Evolutionary conservation across 2,329 filamentous ascomycete species (phyloP).

Genomic region (Colletotrichum sojae): DNA sequence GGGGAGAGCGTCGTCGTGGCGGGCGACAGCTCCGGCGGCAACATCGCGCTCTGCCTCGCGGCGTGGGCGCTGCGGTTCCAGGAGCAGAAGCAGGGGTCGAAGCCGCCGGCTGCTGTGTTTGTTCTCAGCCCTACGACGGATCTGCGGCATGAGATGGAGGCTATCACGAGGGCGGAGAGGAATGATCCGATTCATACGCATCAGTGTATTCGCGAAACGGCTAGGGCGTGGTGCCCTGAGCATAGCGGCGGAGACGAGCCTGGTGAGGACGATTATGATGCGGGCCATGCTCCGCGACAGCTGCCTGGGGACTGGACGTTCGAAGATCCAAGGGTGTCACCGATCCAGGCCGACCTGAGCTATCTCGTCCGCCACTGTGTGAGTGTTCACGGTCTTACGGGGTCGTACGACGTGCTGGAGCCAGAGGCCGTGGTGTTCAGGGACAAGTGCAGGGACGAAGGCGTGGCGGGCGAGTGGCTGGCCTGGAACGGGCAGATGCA

Average conservation of each 20-base stretch:
- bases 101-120: constrained; percentile 53
- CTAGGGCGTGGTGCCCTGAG: constrained; percentile 44
- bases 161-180: constrained; percentile 41
- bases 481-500: constrained; percentile 74
- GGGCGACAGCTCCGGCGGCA: constrained; percentile 70
- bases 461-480: constrained; percentile 67
- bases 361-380: constrained; percentile 51
- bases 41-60: constrained; percentile 59
- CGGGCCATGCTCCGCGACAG: background rate
- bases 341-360: constrained; percentile 59
- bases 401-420: constrained; percentile 65
- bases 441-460: constrained; percentile 57
- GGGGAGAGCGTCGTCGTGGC: constrained; percentile 62
- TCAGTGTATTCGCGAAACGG: constrained; percentile 43
- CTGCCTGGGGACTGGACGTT: constrained; percentile 41
- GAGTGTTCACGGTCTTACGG: constrained; percentile 66
- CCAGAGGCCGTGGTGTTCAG: constrained; percentile 66
- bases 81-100: constrained; percentile 38
- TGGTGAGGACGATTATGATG: background rate
- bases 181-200: constrained; percentile 46
- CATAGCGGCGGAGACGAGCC: background rate
- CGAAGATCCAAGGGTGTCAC: constrained; percentile 62
- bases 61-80: constrained; percentile 55
- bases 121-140: constrained; percentile 62
- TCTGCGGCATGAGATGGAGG: constrained; percentile 43